Conservation (phyloP, 2,329 filamentous ascomycete species). For the Epichloe bromicola region DNA sequence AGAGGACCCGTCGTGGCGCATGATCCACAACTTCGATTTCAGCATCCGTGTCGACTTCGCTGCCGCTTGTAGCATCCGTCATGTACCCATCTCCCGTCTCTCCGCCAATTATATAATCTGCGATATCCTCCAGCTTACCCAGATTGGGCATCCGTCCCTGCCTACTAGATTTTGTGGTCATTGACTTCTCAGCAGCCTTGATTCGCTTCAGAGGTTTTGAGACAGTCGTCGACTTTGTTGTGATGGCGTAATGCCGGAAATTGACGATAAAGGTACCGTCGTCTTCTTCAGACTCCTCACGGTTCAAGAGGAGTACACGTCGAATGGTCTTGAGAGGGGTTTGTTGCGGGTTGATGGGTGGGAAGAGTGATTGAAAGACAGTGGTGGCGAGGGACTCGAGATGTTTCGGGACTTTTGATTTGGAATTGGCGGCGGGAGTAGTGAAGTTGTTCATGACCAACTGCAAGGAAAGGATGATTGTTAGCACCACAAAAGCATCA, state of each 20-base stretch:
- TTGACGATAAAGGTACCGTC: conserved; percentile 69
- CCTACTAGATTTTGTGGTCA: conserved; percentile 44
- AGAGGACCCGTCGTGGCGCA: conserved; percentile 48
- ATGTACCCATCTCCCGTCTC: conserved; percentile 68
- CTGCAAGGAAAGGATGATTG: conserved; percentile 20
- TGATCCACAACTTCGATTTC: conserved; percentile 76
- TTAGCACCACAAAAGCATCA: not conserved
- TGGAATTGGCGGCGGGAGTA: conserved; percentile 45
- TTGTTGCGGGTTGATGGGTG: conserved; percentile 82
- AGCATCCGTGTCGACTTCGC: conserved; percentile 84
- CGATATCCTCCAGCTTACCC: conserved; percentile 80
- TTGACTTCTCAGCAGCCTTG: conserved; percentile 71
- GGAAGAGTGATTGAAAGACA: conserved; percentile 91
- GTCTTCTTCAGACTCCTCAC: conserved; percentile 48
- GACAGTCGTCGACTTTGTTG: conserved; percentile 72
- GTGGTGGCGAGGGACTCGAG: conserved; percentile 88
- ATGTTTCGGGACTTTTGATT: conserved; percentile 72
- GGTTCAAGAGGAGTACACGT: conserved; percentile 79
- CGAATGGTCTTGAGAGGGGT: conserved; percentile 88
- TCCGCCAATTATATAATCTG: conserved; percentile 84
- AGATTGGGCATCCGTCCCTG: conserved; percentile 73
- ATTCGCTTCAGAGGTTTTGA: conserved; percentile 74
- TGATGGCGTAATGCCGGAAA: conserved; percentile 90
- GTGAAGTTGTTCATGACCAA: conserved; percentile 98
- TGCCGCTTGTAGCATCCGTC: conserved; percentile 73